Conservation (phyloP, 768 basidiomycete species). For the Tylopilus felleus region DNA sequence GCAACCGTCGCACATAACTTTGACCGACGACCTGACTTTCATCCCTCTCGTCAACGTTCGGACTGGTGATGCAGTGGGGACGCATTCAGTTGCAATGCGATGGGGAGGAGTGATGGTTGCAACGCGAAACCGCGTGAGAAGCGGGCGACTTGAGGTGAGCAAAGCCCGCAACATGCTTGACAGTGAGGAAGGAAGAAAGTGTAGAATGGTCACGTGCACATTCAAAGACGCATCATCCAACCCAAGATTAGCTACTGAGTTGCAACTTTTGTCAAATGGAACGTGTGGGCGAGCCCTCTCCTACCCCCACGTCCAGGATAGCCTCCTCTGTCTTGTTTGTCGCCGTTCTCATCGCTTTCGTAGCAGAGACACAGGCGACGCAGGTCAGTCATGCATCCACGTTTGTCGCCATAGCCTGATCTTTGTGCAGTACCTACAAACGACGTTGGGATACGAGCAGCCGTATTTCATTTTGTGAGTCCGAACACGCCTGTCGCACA, state of each 20-base stretch:
- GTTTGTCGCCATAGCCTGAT: slow-evolving; percentile 1
- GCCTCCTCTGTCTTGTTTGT: slow-evolving; percentile 55
- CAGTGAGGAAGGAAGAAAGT: background rate
- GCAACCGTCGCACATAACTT: slow-evolving; percentile 93
- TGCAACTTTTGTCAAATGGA: slow-evolving; percentile 1
- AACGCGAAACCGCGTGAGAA: slow-evolving; percentile 51
- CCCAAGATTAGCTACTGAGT: background rate
- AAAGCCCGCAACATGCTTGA: slow-evolving; percentile 52
- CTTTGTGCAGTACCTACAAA: slow-evolving; percentile 68
- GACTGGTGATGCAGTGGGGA: slow-evolving; percentile 11
- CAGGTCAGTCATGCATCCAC: slow-evolving; percentile 47
- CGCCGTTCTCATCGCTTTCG: slow-evolving; percentile 64
- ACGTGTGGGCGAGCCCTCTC: background rate
- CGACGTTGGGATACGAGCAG: slow-evolving; percentile 71
- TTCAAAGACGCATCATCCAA: background rate
- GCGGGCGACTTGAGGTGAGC: slow-evolving; percentile 57
- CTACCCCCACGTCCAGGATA: slow-evolving; percentile 31
- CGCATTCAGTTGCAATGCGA: slow-evolving; percentile 31
- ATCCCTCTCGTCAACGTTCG: slow-evolving; percentile 66
- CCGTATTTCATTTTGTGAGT: slow-evolving; percentile 87
- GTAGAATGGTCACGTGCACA: slow-evolving; percentile 11
- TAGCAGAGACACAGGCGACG: slow-evolving; percentile 69
- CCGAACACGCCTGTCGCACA: background rate
- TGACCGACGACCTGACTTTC: slow-evolving; percentile 96
- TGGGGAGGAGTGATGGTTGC: slow-evolving; percentile 33